A percentile compares a stretch with the other conserved stretches of the same genome.
Evolutionary conservation across 371 early-diverging fungal species (phyloP).

Genomic region (Mortierella sp.): DNA sequence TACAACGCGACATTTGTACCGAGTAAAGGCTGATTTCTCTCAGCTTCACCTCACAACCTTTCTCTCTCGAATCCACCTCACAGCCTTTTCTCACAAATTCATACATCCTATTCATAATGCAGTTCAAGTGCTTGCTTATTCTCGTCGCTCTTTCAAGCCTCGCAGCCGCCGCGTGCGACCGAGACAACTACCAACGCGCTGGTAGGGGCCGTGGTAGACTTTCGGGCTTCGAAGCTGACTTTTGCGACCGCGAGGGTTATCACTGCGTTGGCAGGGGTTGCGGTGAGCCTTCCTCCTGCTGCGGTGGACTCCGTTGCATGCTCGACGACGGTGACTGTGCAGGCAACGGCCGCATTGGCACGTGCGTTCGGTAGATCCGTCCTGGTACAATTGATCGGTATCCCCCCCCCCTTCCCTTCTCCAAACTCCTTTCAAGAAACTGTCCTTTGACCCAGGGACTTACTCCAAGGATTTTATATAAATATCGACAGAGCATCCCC

Average conservation of each 20-base stretch:
- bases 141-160: conserved; percentile 7
- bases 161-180: background rate
- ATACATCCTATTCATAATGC: conserved; percentile 7
- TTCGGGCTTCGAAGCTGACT: background rate
- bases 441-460: conserved; percentile 7
- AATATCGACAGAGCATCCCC: conserved; percentile 5
- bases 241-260: conserved; percentile 7
- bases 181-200: background rate
- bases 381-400: background rate
- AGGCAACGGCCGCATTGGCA: conserved; percentile 5
- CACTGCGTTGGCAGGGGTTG: conserved; percentile 8
- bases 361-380: background rate
- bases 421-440: conserved; percentile 1
- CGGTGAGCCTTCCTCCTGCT: conserved; percentile 8
- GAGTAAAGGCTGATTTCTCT: background rate
- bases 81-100: too few relatives aligned
- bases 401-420: too few relatives aligned
- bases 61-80: conserved; percentile 5
- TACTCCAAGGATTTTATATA: conserved; percentile 2
- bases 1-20: background rate
- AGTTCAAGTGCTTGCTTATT: conserved; percentile 3
- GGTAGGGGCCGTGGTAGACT: too few relatives aligned
- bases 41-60: conserved; percentile 3
- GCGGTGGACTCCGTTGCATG: conserved; percentile 6
- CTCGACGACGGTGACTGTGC: conserved; percentile 6